These are phyloP conservation scores for Taiozyma onychis DNA, from an alignment of 1,139 yeast species.

Conservation along the genomic window DNA sequence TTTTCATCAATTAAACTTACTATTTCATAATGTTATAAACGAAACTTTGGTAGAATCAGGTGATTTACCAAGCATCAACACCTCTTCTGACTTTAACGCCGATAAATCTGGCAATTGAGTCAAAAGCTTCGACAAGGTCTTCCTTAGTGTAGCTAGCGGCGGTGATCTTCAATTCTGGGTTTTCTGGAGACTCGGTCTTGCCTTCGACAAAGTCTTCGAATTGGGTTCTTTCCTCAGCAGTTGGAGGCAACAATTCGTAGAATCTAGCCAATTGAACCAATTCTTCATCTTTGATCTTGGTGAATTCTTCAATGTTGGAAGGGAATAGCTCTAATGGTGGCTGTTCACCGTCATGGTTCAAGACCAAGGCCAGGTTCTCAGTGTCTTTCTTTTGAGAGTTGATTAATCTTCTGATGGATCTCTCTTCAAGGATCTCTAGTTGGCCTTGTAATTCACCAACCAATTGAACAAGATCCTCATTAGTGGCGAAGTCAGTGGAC, in stretches of 20 bases:
- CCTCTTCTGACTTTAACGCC: slow-evolving; percentile 57
- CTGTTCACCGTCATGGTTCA: slow-evolving; percentile 70
- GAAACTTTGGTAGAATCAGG: background rate
- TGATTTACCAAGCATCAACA: slow-evolving; percentile 41
- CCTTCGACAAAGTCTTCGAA: slow-evolving; percentile 43
- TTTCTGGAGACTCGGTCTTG: slow-evolving; percentile 32
- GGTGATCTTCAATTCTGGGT: slow-evolving; percentile 24
- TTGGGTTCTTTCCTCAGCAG: slow-evolving; percentile 41
- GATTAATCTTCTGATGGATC: slow-evolving; percentile 53
- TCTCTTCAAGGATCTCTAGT: slow-evolving; percentile 63
- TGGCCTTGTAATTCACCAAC: slow-evolving; percentile 91
- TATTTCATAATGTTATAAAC: background rate
- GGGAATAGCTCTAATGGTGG: slow-evolving; percentile 58
- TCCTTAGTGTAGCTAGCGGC: slow-evolving; percentile 35
- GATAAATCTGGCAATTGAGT: slow-evolving; percentile 61
- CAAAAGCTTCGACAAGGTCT: slow-evolving; percentile 47
- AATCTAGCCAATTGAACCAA: slow-evolving; percentile 56
- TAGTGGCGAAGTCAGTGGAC: slow-evolving; percentile 59
- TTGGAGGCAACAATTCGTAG: slow-evolving; percentile 61
- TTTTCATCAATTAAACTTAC: background rate
- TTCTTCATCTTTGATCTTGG: slow-evolving; percentile 36
- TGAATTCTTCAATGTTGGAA: slow-evolving; percentile 48
- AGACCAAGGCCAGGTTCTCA: slow-evolving; percentile 47
- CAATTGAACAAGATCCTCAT: slow-evolving; percentile 76
- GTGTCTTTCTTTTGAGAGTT: slow-evolving; percentile 38